Evolutionary conservation across 129 eudicot species (phyloP).

Genomic region (Centella asiatica): DNA sequence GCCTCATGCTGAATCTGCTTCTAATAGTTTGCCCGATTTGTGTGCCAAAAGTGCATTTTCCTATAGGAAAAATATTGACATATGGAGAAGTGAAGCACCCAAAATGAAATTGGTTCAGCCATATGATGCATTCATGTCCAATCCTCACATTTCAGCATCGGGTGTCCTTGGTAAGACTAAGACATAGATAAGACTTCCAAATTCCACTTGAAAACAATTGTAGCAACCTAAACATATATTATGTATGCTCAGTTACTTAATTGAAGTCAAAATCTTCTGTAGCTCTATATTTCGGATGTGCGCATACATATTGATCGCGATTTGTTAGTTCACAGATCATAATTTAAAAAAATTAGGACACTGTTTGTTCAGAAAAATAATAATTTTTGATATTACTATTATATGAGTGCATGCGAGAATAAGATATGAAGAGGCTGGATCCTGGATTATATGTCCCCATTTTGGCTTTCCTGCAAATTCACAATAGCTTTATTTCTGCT

Average conservation of each 20-base stretch:
- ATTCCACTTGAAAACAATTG: not conserved
- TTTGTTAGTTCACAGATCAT: too few species aligned
- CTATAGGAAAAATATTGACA: slow-evolving; percentile 47
- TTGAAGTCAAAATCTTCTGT: not conserved
- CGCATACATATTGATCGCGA: too few species aligned
- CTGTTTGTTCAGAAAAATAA: too few species aligned
- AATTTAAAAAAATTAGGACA: not conserved
- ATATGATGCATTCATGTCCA: slow-evolving; percentile 61
- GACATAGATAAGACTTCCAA: not conserved
- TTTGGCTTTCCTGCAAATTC: not conserved
- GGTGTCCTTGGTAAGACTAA: slow-evolving; percentile 66
- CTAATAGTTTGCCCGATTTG: slow-evolving; percentile 61
- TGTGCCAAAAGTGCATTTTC: slow-evolving; percentile 63
- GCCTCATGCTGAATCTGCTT: slow-evolving; percentile 17
- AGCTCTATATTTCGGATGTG: not conserved
- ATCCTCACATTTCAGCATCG: slow-evolving; percentile 76
- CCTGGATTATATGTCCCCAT: not conserved
- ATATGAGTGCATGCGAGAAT: not conserved
- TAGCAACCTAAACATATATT: not conserved
- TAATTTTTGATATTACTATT: too few species aligned
- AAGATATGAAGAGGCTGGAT: not conserved
- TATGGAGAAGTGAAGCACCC: slow-evolving; percentile 75
- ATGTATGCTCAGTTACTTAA: not conserved
- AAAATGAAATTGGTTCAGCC: slow-evolving; percentile 79
- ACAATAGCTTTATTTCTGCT: not conserved